phyloP scores from a whole-genome alignment of 2,329 filamentous ascomycete species.

The Apiospora kogelbergensis region DNA sequence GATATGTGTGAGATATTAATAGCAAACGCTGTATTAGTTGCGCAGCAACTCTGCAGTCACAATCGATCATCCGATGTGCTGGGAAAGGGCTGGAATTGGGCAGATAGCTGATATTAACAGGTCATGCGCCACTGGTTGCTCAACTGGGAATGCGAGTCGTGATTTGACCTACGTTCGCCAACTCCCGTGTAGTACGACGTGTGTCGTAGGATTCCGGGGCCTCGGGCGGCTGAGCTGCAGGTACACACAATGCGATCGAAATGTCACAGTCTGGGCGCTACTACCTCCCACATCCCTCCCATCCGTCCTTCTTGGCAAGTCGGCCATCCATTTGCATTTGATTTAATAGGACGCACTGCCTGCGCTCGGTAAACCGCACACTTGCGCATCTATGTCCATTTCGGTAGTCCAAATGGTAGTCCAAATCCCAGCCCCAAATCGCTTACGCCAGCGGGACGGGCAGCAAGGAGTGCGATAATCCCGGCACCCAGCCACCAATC shows the following conservation, averaged over 20 bases:
- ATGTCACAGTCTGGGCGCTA: too few relatives aligned
- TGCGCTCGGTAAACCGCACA: too few relatives aligned
- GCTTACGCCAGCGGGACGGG: background rate
- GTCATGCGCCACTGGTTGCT: background rate
- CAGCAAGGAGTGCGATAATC: background rate
- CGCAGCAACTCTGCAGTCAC: background rate
- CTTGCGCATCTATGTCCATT: background rate
- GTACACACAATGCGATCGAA: too few relatives aligned
- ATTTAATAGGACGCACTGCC: background rate
- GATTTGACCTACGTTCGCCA: background rate
- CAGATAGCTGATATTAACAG: background rate
- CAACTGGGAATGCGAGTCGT: background rate
- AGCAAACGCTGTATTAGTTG: background rate
- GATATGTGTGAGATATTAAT: constrained; percentile 1
- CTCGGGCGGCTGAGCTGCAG: too few relatives aligned
- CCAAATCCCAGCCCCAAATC: background rate
- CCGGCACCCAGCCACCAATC: too few relatives aligned
- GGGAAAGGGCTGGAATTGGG: background rate
- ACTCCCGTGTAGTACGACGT: background rate
- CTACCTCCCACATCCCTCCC: background rate
- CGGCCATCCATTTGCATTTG: background rate
- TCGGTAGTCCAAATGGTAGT: background rate
- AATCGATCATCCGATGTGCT: constrained; percentile 1
- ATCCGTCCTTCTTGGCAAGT: background rate
- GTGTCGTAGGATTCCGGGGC: too few relatives aligned